Conservation (phyloP, 257 asterid genomes). For the Orobanche coerulescens region DNA sequence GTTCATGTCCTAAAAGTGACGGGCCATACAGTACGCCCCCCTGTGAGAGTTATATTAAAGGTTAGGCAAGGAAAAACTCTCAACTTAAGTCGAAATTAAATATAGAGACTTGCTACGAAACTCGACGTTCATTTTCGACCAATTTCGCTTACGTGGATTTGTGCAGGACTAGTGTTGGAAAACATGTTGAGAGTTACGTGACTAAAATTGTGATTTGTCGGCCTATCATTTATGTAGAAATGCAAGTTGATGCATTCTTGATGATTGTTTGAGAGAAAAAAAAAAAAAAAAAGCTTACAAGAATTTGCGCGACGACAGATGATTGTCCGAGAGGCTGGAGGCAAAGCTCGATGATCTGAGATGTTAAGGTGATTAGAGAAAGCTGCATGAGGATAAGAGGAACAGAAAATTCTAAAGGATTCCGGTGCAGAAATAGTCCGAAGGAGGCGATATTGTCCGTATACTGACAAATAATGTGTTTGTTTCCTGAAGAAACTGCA, state of each 20-base stretch:
- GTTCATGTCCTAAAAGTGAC: conserved; percentile 43
- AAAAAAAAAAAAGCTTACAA: conserved; percentile 32
- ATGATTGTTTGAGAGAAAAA: too few species aligned
- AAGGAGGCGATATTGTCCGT: conserved; percentile 33
- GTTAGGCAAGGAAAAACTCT: neutral
- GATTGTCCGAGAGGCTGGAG: conserved; percentile 75
- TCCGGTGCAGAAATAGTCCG: conserved; percentile 36
- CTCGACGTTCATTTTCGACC: too few species aligned
- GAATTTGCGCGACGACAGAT: conserved; percentile 53
- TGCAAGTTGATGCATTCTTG: too few species aligned
- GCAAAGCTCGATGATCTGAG: conserved; percentile 37
- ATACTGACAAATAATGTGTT: conserved; percentile 42
- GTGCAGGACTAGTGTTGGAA: neutral
- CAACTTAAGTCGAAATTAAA: too few species aligned
- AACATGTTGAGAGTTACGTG: neutral
- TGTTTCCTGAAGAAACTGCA: conserved; percentile 29
- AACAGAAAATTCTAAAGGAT: conserved; percentile 44
- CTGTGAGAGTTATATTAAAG: conserved; percentile 20
- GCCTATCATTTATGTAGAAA: too few species aligned
- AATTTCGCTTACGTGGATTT: neutral
- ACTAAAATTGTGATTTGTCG: neutral
- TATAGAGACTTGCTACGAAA: too few species aligned
- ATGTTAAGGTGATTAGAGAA: conserved; percentile 39
- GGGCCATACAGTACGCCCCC: conserved; percentile 73
- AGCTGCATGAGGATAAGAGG: conserved; percentile 63